A percentile compares a stretch with the other conserved stretches of the same genome.
These are phyloP conservation scores for Microsporum audouinii DNA, from an alignment of 2,329 filamentous ascomycete species.

Conservation along the genomic window DNA sequence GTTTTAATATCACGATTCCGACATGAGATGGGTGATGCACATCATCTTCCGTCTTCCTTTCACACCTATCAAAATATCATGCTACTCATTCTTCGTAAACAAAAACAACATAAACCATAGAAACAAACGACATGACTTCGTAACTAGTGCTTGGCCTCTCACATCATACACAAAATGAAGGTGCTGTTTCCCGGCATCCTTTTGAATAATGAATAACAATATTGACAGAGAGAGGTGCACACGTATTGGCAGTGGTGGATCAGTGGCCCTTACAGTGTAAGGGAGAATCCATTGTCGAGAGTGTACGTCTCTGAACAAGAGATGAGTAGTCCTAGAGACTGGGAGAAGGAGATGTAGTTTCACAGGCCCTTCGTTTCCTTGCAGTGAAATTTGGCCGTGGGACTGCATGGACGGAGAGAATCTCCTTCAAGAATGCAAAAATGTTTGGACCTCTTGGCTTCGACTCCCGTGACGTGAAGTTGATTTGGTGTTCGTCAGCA, in stretches of 20 bases:
- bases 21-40: not conserved
- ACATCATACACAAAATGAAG: not conserved
- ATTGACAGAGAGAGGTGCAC: not conserved
- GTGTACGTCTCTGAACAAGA: not conserved
- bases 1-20: not conserved
- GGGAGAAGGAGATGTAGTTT: not conserved
- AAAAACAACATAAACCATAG: not conserved
- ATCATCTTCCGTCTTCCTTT: not conserved
- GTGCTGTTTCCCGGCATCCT: conserved; percentile 1
- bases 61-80: not conserved
- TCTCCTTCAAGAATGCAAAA: not conserved
- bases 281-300: not conserved
- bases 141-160: conserved; percentile 1
- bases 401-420: not conserved
- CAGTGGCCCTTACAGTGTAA: not conserved
- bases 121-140: conserved; percentile 3
- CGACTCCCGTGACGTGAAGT: not conserved
- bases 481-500: not conserved
- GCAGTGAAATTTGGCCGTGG: not conserved
- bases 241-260: not conserved
- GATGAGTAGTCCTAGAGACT: not conserved
- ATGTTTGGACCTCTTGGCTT: not conserved
- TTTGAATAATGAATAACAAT: not conserved
- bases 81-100: not conserved
- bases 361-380: not conserved